Conservation (phyloP, 352 stramenopile genomes). For the Globisporangium recalcitrans region DNA sequence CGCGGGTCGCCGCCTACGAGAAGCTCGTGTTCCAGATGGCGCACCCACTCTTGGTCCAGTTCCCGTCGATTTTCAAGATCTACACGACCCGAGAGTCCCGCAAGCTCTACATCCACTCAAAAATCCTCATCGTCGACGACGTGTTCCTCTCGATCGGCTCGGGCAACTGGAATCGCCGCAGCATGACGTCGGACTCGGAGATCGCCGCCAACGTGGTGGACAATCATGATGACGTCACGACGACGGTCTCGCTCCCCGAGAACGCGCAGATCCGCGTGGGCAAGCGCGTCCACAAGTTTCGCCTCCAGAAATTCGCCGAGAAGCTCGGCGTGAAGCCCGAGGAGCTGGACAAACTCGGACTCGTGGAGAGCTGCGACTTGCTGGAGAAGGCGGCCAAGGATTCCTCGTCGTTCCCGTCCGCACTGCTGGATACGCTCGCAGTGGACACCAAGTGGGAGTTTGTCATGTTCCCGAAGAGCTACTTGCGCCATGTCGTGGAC, state of each 20-base stretch:
- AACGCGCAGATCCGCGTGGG: slow-evolving; percentile 36
- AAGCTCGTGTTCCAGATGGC: slow-evolving; percentile 69
- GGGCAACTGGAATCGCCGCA: slow-evolving; percentile 91
- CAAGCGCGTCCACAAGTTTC: slow-evolving; percentile 35
- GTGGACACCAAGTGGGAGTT: slow-evolving; percentile 29
- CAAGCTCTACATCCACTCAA: slow-evolving; percentile 75
- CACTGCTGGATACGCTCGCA: slow-evolving; percentile 33
- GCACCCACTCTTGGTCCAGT: slow-evolving; percentile 37
- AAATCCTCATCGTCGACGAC: slow-evolving; percentile 82
- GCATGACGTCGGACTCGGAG: slow-evolving; percentile 65
- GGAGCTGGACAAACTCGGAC: slow-evolving; percentile 16
- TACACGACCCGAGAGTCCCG: slow-evolving; percentile 46
- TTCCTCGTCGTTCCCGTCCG: background rate
- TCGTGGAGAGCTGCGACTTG: slow-evolving; percentile 25
- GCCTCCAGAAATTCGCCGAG: slow-evolving; percentile 54
- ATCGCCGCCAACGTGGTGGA: slow-evolving; percentile 56
- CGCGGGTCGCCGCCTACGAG: slow-evolving; percentile 42
- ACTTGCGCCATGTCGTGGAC: slow-evolving; percentile 34
- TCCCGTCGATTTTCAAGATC: slow-evolving; percentile 50
- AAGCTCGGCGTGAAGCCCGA: slow-evolving; percentile 22
- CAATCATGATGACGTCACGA: background rate
- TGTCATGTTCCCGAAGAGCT: slow-evolving; percentile 27
- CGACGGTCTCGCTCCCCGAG: background rate
- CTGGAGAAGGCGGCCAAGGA: slow-evolving; percentile 22
- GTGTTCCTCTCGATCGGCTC: slow-evolving; percentile 81